A percentile compares a stretch with the other conserved stretches of the same genome.
phyloP scores from a whole-genome alignment of 176 grass and related monocot species.

The Metroxylon sagu region DNA sequence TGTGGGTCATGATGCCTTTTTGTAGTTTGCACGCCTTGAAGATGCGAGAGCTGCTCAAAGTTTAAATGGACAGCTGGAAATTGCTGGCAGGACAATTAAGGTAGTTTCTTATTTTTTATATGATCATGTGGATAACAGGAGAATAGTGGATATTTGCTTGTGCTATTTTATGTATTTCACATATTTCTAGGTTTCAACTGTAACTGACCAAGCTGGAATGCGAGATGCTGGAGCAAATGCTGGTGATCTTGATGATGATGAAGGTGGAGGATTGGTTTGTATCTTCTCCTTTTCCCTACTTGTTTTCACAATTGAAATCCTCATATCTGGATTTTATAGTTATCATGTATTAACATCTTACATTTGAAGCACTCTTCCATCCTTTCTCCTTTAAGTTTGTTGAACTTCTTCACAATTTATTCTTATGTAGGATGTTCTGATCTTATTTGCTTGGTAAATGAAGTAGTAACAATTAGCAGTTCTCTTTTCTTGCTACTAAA shows the following conservation, averaged over 20 bases:
- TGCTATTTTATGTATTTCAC: too few relatives aligned
- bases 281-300: constrained; percentile 3
- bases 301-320: constrained; percentile 1
- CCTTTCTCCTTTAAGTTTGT: too few relatives aligned
- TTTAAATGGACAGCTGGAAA: constrained; percentile 97
- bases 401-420: too few relatives aligned
- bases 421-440: too few relatives aligned
- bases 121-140: too few relatives aligned
- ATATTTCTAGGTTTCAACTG: constrained; percentile 66
- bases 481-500: too few relatives aligned
- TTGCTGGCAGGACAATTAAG: constrained; percentile 94
- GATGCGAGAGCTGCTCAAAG: constrained; percentile 88
- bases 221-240: constrained; percentile 54
- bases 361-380: too few relatives aligned
- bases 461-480: too few relatives aligned
- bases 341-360: not conserved
- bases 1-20: constrained; percentile 13
- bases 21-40: constrained; percentile 84
- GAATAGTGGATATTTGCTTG: too few relatives aligned
- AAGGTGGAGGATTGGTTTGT: constrained; percentile 92
- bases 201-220: constrained; percentile 70
- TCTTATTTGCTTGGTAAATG: too few relatives aligned
- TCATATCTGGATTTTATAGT: not conserved
- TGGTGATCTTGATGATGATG: constrained; percentile 96
- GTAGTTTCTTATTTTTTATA: constrained; percentile 27